phyloP scores from a whole-genome alignment of 345 rosid species.

The Luvunga scandens region DNA sequence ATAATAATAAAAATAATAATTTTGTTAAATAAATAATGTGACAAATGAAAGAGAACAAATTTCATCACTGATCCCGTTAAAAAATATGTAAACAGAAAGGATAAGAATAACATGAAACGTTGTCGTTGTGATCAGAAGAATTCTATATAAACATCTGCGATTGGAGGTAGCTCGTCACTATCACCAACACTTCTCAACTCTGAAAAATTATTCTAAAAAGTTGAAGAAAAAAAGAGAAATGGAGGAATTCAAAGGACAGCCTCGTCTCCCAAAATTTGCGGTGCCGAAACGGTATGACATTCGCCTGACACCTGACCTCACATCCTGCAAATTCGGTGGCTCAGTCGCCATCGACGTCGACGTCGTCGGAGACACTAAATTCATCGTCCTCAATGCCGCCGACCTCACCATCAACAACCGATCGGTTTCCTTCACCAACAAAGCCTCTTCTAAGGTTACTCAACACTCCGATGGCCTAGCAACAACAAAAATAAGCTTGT shows the following conservation, averaged over 20 bases:
- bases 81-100: too few relatives aligned
- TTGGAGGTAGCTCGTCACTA: too few relatives aligned
- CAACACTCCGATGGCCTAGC: background rate
- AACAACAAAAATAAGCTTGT: background rate
- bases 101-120: too few relatives aligned
- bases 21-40: too few relatives aligned
- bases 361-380: constrained; percentile 52
- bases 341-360: constrained; percentile 56
- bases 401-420: constrained; percentile 59
- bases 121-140: too few relatives aligned
- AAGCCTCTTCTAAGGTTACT: constrained; percentile 51
- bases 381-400: constrained; percentile 91
- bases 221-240: constrained; percentile 18
- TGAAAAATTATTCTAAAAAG: background rate
- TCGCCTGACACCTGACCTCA: constrained; percentile 72
- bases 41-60: too few relatives aligned
- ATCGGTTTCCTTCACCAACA: constrained; percentile 50
- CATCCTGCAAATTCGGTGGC: constrained; percentile 70
- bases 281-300: constrained; percentile 79
- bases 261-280: constrained; percentile 91
- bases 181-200: too few relatives aligned
- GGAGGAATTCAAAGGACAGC: constrained; percentile 82
- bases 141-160: too few relatives aligned
- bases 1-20: too few relatives aligned
- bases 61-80: too few relatives aligned